Evolutionary conservation across 306 rosid genomes (phyloP), one percentile per base, ranked within the genome.

Genomic region (Quercus aquifolioides): DNA sequence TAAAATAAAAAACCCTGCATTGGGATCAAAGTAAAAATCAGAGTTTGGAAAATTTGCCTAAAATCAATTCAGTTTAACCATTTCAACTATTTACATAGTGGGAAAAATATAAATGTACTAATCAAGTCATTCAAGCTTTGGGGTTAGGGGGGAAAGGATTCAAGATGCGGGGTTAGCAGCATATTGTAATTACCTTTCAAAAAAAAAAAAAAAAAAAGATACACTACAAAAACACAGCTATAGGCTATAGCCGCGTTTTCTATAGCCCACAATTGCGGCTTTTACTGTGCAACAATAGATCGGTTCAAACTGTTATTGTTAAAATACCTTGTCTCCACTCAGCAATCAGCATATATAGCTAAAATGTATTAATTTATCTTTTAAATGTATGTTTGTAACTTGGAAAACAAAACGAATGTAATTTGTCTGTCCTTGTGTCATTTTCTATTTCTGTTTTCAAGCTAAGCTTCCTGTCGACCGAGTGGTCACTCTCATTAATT

Each of bases 141-240:
- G 35, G 35, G 5, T 31, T 31, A 31, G 6, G 6, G 1, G 5
- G 1, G 1, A 31, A 31, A 31, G 0, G 1, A 0, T 31, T 4
- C 0, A 5, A 31, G 5, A 0, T 31, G 0, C 6, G 0, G 0
- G 1, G 0, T 31, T 31, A 31, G 6, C 6, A 31, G 0, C 6
- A 31, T 31, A 31, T 31, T 31, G 0, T 31, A 31, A 5, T 31
- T 31, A 31, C 4, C 6, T 5, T 5, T 4, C 0, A 30, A 4
- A 31, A 31, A 31, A 31, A 31, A 31, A 31, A 0, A 31, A 31
- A 26, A 26, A 2, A 26, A 26, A 30, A 33, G 1, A 35, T 2
- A 26, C 26, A 26, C 26, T 25, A 25, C 26, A 1, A 26, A 26
- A 26, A 26, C 1, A 26, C 26, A 26, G 26, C 2, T 26, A 26